Evolutionary conservation across 2,329 filamentous ascomycete genomes (phyloP), one percentile per base, ranked within the genome.

Genomic region (Exophiala sp.): DNA sequence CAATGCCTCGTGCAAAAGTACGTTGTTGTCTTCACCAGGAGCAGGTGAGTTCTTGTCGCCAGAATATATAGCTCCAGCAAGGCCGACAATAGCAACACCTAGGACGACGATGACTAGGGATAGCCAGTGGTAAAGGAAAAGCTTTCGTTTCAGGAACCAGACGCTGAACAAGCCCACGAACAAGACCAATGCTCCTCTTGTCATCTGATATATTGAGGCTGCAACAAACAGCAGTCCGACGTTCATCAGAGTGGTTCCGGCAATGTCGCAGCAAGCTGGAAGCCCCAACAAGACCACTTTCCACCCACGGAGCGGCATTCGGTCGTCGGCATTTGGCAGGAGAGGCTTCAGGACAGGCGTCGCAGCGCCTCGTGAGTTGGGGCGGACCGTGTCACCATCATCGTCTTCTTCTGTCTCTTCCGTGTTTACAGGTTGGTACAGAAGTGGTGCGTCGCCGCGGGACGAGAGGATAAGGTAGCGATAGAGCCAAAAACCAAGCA

Each of bases 121-220:
- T 54, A 89, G 75, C 94, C 94, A 99, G 71, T 99, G 94, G 76
- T 92, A 96, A n/a, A 88, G 69, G 57, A 85, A 82, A 33, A 99
- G 78, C 63, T 83, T 86, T 44, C 90, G 83, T 65, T 84, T 86
- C 53, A 99, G 77, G 71, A 99, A 97, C 10, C 95, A 66, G 24
- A 99, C 91, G 66, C 91, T 96, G 74, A 99, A 96, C 0, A 97
- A 75, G 0, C 94, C 94, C 16, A 99, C 94, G 65, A 99, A 99
- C 5, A 99, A 79, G 2, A 99, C 92, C 39, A 99, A 79, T 0
- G 94, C 94, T 7, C 94, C 94, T 55, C 94, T 81, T 1, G 92
- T 97, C 94, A 99, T 99, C 74, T 99, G 94, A 73, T 96, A 99
- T 66, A 99, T 96, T 57, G 89, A 95, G 1, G 94, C 90, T 10